Evolutionary conservation across 495 filamentous ascomycete species (phyloP).

Genomic region (Tetracladium marchalianum): DNA sequence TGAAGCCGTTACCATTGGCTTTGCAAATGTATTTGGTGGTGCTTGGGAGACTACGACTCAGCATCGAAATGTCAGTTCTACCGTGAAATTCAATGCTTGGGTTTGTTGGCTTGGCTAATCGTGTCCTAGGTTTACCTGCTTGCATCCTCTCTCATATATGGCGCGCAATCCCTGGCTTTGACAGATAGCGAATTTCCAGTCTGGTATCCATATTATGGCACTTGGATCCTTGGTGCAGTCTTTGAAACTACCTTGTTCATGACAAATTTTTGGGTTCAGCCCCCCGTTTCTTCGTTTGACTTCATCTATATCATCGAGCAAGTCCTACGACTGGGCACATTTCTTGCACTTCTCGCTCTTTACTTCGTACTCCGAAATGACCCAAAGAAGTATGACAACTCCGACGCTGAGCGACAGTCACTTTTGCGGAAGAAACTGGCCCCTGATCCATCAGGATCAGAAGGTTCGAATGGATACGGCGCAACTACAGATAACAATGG

Average conservation of each 20-base stretch:
- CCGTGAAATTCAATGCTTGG: not conserved
- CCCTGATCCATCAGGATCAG: conserved; percentile 6
- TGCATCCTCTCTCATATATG: conserved; percentile 44
- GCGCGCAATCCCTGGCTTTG: conserved; percentile 40
- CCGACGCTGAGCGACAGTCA: conserved; percentile 41
- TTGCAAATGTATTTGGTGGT: conserved; percentile 5
- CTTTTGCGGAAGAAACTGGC: conserved; percentile 29
- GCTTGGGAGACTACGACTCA: not conserved
- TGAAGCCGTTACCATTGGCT: conserved; percentile 32
- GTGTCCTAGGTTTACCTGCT: conserved; percentile 35
- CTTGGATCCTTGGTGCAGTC: conserved; percentile 40
- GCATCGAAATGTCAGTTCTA: not conserved
- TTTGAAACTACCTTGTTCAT: conserved; percentile 37
- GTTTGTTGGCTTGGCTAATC: not conserved
- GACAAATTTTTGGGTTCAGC: conserved; percentile 9
- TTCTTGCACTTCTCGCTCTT: conserved; percentile 22
- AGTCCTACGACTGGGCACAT: conserved; percentile 19
- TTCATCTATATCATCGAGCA: conserved; percentile 15
- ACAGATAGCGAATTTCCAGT: conserved; percentile 36
- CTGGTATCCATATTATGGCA: conserved; percentile 53
- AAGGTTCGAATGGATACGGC: conserved; percentile 32
- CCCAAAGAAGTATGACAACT: conserved; percentile 21
- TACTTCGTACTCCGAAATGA: conserved; percentile 18
- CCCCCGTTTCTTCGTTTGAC: conserved; percentile 8
- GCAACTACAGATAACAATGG: conserved; percentile 27